These are phyloP conservation scores for Acer saccharum DNA, from an alignment of 345 rosid species.

Conservation along the genomic window DNA sequence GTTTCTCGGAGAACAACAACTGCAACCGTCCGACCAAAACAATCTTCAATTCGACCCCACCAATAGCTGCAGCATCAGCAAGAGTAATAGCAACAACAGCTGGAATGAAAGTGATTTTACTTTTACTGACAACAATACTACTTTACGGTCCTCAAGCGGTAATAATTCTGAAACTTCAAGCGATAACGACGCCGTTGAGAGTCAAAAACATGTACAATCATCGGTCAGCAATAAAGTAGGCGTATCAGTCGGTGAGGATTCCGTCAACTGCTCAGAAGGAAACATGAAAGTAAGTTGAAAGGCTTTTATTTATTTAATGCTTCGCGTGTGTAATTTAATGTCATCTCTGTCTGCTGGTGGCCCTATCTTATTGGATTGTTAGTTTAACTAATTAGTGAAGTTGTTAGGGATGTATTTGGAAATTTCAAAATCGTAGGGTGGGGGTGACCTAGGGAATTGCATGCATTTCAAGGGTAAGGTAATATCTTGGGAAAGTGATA, in stretches of 20 bases:
- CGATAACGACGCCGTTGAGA: constrained; percentile 40
- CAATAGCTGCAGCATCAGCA: constrained; percentile 30
- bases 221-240: constrained; percentile 36
- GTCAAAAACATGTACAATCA: constrained; percentile 1
- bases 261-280: constrained; percentile 34
- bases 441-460: constrained; percentile 16
- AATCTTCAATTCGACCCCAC: not conserved
- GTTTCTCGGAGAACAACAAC: constrained; percentile 42
- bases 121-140: constrained; percentile 34
- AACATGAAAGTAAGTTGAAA: constrained; percentile 45
- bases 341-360: constrained; percentile 21
- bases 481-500: constrained; percentile 28
- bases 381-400: not conserved
- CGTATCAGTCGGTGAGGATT: constrained; percentile 48
- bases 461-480: constrained; percentile 41
- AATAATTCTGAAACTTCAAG: constrained; percentile 33
- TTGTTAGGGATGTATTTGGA: not conserved
- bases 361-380: constrained; percentile 18
- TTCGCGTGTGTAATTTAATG: constrained; percentile 13
- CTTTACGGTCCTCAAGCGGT: constrained; percentile 41
- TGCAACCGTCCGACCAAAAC: constrained; percentile 36
- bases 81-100: constrained; percentile 32
- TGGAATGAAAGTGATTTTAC: constrained; percentile 56
- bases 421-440: not conserved
- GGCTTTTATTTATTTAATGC: constrained; percentile 14